These are phyloP conservation scores for Trametes pubescens DNA, from an alignment of 1,284 basidiomycete genomes.

Conservation along the genomic window DNA sequence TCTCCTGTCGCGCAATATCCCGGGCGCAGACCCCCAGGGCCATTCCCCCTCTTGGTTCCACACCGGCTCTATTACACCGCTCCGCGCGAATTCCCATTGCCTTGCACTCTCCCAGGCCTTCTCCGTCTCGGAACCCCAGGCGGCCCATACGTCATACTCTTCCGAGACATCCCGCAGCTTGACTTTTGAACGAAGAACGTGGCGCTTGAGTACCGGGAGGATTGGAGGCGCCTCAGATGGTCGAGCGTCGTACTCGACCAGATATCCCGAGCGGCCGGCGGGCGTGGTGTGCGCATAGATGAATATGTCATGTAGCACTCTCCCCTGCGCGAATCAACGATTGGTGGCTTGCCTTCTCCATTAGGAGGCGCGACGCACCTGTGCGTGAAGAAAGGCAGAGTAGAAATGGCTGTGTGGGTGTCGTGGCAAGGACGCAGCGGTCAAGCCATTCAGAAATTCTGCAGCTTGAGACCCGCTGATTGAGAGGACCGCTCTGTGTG, in stretches of 20 bases:
- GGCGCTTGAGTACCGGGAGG: conserved; percentile 77
- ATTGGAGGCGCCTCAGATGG: conserved; percentile 66
- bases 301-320: conserved; percentile 90
- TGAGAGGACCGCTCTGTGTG: conserved; percentile 73
- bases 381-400: conserved; percentile 87
- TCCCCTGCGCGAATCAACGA: conserved; percentile 63
- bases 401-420: conserved; percentile 68
- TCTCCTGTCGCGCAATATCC: conserved; percentile 71
- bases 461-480: conserved; percentile 85
- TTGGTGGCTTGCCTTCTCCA: conserved; percentile 14
- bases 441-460: conserved; percentile 90
- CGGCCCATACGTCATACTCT: conserved; percentile 82
- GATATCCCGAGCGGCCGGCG: conserved; percentile 61
- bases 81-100: conserved; percentile 64
- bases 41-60: conserved; percentile 59
- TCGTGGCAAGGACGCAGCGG: conserved; percentile 67
- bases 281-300: conserved; percentile 70
- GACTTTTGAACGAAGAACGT: conserved; percentile 91
- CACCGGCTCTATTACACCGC: conserved; percentile 73
- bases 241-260: conserved; percentile 79
- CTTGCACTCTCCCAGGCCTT: conserved; percentile 49
- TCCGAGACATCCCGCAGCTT: conserved; percentile 80
- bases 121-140: conserved; percentile 69
- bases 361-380: conserved; percentile 57
- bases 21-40: conserved; percentile 69